phyloP scores from a whole-genome alignment of 306 rosid genomes.

The Begonia peltatifolia region DNA sequence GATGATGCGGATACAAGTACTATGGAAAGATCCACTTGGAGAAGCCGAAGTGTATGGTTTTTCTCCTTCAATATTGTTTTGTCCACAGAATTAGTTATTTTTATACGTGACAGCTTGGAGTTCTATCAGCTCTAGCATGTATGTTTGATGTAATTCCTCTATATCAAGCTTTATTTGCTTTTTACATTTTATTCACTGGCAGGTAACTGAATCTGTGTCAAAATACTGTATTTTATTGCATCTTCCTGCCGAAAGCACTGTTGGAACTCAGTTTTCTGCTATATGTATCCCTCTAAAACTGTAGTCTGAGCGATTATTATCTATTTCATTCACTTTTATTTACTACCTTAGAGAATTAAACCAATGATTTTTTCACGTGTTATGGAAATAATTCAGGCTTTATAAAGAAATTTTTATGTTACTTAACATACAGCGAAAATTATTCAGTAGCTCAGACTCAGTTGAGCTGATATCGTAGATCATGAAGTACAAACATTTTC shows the following conservation, averaged over 20 bases:
- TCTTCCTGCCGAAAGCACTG: conserved; percentile 26
- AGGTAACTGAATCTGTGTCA: conserved; percentile 35
- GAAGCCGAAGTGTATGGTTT: conserved; percentile 14
- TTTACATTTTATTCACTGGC: conserved; percentile 2
- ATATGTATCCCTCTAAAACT: conserved; percentile 35
- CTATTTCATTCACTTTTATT: background rate
- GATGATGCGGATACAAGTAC: conserved; percentile 27
- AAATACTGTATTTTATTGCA: conserved; percentile 39
- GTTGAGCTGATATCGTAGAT: too few species aligned
- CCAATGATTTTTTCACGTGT: too few species aligned
- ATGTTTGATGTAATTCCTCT: conserved; percentile 1
- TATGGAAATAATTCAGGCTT: too few species aligned
- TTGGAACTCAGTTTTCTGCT: conserved; percentile 36
- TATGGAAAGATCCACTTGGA: conserved; percentile 37
- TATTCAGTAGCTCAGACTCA: too few species aligned
- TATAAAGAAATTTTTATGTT: too few species aligned
- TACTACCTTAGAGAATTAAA: too few species aligned
- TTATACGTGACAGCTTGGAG: too few species aligned
- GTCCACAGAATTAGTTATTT: too few species aligned
- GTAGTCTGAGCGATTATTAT: background rate
- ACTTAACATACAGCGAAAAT: too few species aligned
- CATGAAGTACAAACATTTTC: too few species aligned
- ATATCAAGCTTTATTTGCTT: background rate
- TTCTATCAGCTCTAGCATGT: background rate
- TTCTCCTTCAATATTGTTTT: background rate